These are phyloP conservation scores for Trichoderma orchidacearum DNA, from an alignment of 495 filamentous ascomycete genomes.

Conservation along the genomic window DNA sequence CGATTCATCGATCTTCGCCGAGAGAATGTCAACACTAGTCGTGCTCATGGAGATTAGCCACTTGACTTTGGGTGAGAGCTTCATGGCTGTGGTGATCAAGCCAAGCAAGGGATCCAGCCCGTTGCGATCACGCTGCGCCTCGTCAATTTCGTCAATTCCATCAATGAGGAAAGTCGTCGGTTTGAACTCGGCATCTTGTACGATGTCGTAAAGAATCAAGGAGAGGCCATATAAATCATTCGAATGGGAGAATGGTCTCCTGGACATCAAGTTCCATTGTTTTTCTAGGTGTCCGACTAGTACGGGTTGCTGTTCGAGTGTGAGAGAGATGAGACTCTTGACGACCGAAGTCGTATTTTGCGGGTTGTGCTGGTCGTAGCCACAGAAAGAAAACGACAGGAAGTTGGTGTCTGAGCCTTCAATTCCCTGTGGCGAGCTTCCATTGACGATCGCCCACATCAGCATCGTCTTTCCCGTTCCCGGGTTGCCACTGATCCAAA, in stretches of 20 bases:
- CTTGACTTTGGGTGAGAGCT: neutral
- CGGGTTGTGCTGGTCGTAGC: neutral
- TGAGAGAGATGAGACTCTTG: neutral
- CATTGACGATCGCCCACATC: neutral
- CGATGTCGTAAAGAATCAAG: neutral
- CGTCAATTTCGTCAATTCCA: neutral
- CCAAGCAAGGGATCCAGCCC: too few relatives aligned
- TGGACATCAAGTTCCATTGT: neutral
- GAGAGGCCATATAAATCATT: neutral
- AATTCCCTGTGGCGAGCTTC: neutral
- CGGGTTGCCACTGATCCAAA: neutral
- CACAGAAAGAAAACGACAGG: neutral
- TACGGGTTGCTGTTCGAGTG: neutral
- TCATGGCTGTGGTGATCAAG: neutral
- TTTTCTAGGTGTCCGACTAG: neutral
- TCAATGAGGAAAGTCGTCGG: neutral
- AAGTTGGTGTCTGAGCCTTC: neutral
- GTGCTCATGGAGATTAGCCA: neutral
- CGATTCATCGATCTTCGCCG: neutral
- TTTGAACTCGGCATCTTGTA: neutral
- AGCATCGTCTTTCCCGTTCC: neutral
- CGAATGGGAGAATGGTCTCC: neutral
- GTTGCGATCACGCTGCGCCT: neutral
- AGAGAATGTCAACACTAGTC: neutral
- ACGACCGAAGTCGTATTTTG: neutral